phyloP scores from a whole-genome alignment of 2,329 filamentous ascomycete species.

The Colletotrichum eleusines region DNA sequence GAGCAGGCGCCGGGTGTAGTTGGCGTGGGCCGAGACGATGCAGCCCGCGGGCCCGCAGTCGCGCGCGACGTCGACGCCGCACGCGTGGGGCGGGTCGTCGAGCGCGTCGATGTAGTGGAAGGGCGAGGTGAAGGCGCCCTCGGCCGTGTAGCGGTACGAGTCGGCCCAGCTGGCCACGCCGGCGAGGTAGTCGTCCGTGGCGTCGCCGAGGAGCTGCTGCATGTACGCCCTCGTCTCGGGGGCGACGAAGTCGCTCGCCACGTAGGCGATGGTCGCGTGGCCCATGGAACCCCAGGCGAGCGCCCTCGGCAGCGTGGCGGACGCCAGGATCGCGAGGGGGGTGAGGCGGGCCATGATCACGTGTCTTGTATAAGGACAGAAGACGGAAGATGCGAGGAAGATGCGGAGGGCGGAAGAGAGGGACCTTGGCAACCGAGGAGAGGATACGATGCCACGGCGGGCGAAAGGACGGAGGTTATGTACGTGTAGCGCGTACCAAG shows the following conservation, averaged over 20 bases:
- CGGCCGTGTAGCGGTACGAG: constrained; percentile 42
- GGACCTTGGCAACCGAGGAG: constrained; percentile 18
- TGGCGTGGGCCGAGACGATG: constrained; percentile 41
- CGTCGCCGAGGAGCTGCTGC: constrained; percentile 53
- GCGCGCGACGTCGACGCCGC: constrained; percentile 42
- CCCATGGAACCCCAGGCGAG: constrained; percentile 59
- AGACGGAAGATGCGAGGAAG: not conserved
- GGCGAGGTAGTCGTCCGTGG: constrained; percentile 60
- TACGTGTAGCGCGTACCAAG: constrained; percentile 7
- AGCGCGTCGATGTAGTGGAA: constrained; percentile 43
- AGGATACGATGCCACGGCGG: not conserved
- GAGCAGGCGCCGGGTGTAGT: constrained; percentile 47
- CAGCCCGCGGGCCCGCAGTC: constrained; percentile 42
- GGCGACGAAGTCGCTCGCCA: constrained; percentile 62
- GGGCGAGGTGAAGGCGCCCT: constrained; percentile 42
- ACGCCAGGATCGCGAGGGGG: constrained; percentile 44
- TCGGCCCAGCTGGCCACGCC: constrained; percentile 54
- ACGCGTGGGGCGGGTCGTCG: constrained; percentile 40
- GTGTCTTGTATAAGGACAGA: not conserved
- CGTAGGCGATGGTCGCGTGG: constrained; percentile 66
- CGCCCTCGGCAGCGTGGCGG: constrained; percentile 37
- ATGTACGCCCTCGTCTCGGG: constrained; percentile 49
- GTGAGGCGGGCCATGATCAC: constrained; percentile 46
- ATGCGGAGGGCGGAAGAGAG: constrained; percentile 9
- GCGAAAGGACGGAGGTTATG: not conserved